Evolutionary conservation across 208 protist species (phyloP).

Genomic region (Leishmania major): DNA sequence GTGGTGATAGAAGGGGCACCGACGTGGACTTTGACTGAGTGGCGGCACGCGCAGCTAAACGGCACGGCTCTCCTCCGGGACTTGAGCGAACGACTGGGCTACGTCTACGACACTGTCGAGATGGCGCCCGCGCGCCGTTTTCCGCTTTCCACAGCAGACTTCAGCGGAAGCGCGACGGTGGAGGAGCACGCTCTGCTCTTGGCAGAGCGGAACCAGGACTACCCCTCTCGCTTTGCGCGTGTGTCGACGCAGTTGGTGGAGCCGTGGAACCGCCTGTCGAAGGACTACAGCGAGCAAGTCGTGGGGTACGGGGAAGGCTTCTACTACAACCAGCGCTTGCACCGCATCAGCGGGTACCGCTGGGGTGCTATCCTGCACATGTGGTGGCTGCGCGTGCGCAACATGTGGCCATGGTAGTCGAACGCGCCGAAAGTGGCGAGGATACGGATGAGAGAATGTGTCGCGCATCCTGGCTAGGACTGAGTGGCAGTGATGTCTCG

Average conservation of each 20-base stretch:
- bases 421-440: not conserved
- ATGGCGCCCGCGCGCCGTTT: conserved; percentile 12
- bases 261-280: conserved; percentile 52
- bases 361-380: conserved; percentile 30
- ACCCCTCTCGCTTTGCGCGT: not conserved
- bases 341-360: conserved; percentile 58
- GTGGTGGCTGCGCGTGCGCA: conserved; percentile 23
- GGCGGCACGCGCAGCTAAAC: conserved; percentile 17
- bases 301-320: conserved; percentile 56
- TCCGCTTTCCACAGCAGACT: conserved; percentile 13
- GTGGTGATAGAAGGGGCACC: not conserved
- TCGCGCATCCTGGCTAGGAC: not conserved
- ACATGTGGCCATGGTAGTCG: conserved; percentile 9
- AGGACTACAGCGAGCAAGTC: conserved; percentile 18
- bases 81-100: conserved; percentile 15
- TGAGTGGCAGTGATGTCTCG: not conserved
- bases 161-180: conserved; percentile 6
- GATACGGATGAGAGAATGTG: not conserved
- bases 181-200: not conserved
- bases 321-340: conserved; percentile 70
- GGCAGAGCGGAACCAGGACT: not conserved
- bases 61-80: conserved; percentile 19
- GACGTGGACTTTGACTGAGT: not conserved
- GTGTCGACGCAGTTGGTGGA: conserved; percentile 55
- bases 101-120: conserved; percentile 26